Percentiles rank a stretch among this genome's conserved stretches.
These are phyloP conservation scores for Cladophialophora exuberans DNA, from an alignment of 2,329 filamentous ascomycete genomes.

Conservation along the genomic window DNA sequence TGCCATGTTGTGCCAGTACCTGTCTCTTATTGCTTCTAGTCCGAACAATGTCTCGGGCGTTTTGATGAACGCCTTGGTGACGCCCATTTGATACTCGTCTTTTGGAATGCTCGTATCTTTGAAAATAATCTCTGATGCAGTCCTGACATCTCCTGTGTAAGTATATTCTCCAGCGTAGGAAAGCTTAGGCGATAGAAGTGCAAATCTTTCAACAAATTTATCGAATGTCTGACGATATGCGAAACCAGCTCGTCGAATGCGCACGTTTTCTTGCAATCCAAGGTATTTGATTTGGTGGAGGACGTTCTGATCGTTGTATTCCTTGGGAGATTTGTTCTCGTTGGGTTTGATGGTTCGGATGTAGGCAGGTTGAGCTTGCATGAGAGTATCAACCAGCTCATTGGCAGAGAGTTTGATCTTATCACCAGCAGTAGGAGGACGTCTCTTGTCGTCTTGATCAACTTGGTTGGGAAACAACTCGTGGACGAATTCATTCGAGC, in stretches of 20 bases:
- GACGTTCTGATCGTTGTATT: constrained; percentile 91
- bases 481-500: constrained; percentile 83
- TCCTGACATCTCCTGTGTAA: constrained; percentile 86
- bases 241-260: constrained; percentile 93
- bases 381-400: constrained; percentile 88
- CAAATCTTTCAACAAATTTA: constrained; percentile 97
- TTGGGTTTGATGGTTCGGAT: constrained; percentile 99
- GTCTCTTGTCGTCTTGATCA: constrained; percentile 91
- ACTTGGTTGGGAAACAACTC: constrained; percentile 89
- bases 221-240: constrained; percentile 97
- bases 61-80: constrained; percentile 97
- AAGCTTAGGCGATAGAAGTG: constrained; percentile 88
- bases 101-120: constrained; percentile 94
- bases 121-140: constrained; percentile 87
- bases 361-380: constrained; percentile 97
- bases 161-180: constrained; percentile 98
- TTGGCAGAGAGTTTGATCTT: constrained; percentile 96
- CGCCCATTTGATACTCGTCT: constrained; percentile 96
- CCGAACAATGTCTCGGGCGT: constrained; percentile 96
- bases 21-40: constrained; percentile 94
- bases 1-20: constrained; percentile 99
- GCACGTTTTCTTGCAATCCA: constrained; percentile 98
- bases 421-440: constrained; percentile 92
- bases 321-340: constrained; percentile 93
- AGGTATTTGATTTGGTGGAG: constrained; percentile 99